Conservation (phyloP, 1,284 basidiomycete species). For the Coniophora puteana region DNA sequence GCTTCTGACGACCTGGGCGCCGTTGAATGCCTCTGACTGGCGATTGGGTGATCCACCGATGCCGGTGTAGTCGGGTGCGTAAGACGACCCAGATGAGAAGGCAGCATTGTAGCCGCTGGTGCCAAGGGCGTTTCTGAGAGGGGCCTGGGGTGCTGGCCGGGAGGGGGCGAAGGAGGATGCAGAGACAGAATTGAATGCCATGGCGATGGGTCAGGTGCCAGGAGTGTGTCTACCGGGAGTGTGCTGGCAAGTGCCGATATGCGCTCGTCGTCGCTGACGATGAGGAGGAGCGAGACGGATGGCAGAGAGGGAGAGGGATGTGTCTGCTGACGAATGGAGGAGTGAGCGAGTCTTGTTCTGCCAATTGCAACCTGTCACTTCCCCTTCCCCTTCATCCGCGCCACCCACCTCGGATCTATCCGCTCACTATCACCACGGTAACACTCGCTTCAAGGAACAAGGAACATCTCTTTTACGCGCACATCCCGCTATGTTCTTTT, state of each 20-base stretch:
- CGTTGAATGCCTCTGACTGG: constrained; percentile 37
- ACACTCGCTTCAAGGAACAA: too few relatives aligned
- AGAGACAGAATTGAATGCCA: constrained; percentile 48
- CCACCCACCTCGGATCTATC: constrained; percentile 24
- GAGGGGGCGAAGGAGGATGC: constrained; percentile 50
- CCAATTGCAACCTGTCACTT: constrained; percentile 6
- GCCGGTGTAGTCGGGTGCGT: constrained; percentile 59
- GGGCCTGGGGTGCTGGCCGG: constrained; percentile 65
- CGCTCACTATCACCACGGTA: constrained; percentile 28
- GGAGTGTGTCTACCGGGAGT: too few relatives aligned
- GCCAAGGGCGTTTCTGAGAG: constrained; percentile 43
- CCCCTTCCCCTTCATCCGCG: constrained; percentile 4
- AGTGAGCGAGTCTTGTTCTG: constrained; percentile 2
- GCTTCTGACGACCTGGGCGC: constrained; percentile 50
- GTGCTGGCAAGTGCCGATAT: background rate
- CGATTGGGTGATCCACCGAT: constrained; percentile 76
- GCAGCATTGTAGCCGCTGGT: constrained; percentile 56
- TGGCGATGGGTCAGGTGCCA: too few relatives aligned
- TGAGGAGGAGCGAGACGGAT: constrained; percentile 1
- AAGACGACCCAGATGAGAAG: constrained; percentile 58
- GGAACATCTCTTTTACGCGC: too few relatives aligned
- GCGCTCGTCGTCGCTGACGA: background rate
- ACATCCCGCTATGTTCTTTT: too few relatives aligned
- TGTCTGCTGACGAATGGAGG: background rate
- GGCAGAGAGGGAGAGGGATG: constrained; percentile 4